Base-by-base conservation (phyloP, 2,329 filamentous ascomycete genomes). In the Fusarium buharicum region DNA sequence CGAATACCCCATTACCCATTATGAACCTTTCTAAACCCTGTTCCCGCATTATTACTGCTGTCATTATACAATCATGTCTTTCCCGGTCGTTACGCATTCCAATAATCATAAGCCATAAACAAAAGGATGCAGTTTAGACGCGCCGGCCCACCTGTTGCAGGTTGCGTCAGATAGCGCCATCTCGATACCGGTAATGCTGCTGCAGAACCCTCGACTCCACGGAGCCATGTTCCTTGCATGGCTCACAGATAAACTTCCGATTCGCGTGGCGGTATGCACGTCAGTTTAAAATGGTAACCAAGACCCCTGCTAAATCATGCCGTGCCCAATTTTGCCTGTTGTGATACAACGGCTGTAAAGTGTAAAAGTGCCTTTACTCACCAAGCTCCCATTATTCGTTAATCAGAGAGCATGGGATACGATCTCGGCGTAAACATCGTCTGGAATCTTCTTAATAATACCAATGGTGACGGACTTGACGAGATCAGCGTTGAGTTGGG, bases 381-480 rank as follows among this genome's bases (percentile, higher is more conserved):
- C 14, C n/a, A 17, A 16, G 14, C 11, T 39, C 14, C 6, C 14
- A 30, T 27, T 22, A 10, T 14, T n/a, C 4, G 8, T 28, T 13
- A 8, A 28, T 69, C 59, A 93, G 70, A 90, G 90, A 7, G 94
- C 94, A 75, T 99, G 95, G 36, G 84, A 83, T 47, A 97, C 88
- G 71, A 99, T 92, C 74, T 97, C 92, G 46, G 90, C 88, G 73
- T 97, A 99, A 43, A 98, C 83, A 66, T 96, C 90, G 61, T 93
- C 88, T 2, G 95, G 94, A 50, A 99, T 93, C 81, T 93, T 95
- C 68, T 90, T 89, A 55, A 96, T 90, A 70, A 97, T 90, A 48
- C 89, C 88, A 67, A 97, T 87, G 1, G 94, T 94, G 53, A 96
- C 85, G 40, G 87, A 87, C 74, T 96, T 95, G 71, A 97, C 90